phyloP scores from a whole-genome alignment of 1,284 basidiomycete species.

The Leccinum holopus region DNA sequence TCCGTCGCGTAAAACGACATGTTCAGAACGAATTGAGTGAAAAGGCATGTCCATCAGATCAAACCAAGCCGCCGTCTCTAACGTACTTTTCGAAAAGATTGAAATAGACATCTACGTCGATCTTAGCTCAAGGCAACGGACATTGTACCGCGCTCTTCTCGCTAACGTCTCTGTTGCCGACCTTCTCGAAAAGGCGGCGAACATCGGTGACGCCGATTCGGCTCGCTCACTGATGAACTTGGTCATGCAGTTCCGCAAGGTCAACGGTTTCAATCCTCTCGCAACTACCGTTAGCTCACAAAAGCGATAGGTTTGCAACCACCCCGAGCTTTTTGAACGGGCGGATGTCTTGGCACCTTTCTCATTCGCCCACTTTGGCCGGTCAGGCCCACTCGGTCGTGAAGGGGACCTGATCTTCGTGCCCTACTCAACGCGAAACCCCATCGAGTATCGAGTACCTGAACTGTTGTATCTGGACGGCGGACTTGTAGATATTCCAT shows the following conservation, averaged over 20 bases:
- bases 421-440: slow-evolving; percentile 85
- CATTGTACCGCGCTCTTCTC: slow-evolving; percentile 89
- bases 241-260: slow-evolving; percentile 99
- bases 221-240: slow-evolving; percentile 97
- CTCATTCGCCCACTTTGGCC: slow-evolving; percentile 83
- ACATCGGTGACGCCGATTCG: slow-evolving; percentile 85
- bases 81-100: slow-evolving; percentile 57
- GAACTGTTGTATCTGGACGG: slow-evolving; percentile 78
- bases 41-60: slow-evolving; percentile 59
- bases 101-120: slow-evolving; percentile 97
- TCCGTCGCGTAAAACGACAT: slow-evolving; percentile 95
- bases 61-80: slow-evolving; percentile 1
- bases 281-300: slow-evolving; percentile 6
- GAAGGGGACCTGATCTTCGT: slow-evolving; percentile 85
- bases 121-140: slow-evolving; percentile 89
- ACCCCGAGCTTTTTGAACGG: slow-evolving; percentile 97
- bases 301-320: slow-evolving; percentile 85
- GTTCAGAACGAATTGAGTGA: slow-evolving; percentile 99
- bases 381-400: slow-evolving; percentile 77
- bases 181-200: slow-evolving; percentile 89
- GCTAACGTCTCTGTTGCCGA: slow-evolving; percentile 96
- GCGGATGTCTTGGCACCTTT: slow-evolving; percentile 95
- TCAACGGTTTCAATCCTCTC: slow-evolving; percentile 28
- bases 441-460: slow-evolving; percentile 81
- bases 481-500: slow-evolving; percentile 71